Evolutionary conservation across 2,329 filamentous ascomycete species (phyloP), one percentile per base, ranked within the genome.

Genomic region (Pseudogymnoascus sp.): DNA sequence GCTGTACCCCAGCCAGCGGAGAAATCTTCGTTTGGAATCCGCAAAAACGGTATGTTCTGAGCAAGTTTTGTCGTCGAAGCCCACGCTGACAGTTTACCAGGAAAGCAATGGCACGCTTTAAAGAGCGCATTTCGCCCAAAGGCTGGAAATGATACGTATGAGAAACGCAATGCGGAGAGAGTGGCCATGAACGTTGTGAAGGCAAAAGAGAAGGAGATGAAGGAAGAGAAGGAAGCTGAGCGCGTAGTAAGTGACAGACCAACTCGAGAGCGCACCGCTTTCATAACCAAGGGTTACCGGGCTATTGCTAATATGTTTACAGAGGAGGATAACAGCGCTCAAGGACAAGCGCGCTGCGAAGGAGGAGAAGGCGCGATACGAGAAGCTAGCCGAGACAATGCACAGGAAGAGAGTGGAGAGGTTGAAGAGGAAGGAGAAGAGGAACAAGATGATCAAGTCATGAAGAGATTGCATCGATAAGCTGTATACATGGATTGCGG

Each of bases 301-400:
- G 24, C 64, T 68, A 44, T 66, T 14, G 21, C 59, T 61, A 40
- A 61, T 11, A n/a, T 42, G 6, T 8, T 40, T 67, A 62, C 72
- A 96, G 90, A 82, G 84, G 73, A 86, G 87, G 69, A 86, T 95
- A 62, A 84, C 93, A 72, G 83, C 83, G 10, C 90, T 97, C 73
- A 93, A 89, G 72, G 91, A 96, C 67, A 93, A 89, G 76, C 85
- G 91, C 69, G 88, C 86, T 19, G 90, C 88, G 61, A 97, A 97
- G 82, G 93, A 91, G 71, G 95, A 97, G 80, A 92, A 89, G 76
- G 91, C 93, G 72, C 82, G 93, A 69, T 97, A 93, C 74, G 91
- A 92, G 76, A 91, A 93, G 80, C 85, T 99, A 85, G 93, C 92
- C 19, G 91, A 92, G 79, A 97, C 95, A 80, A 97, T 99, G 95